A percentile compares a stretch with the other conserved stretches of the same genome.
phyloP scores from a whole-genome alignment of 257 asterid genomes.

The Verbascum thapsus region DNA sequence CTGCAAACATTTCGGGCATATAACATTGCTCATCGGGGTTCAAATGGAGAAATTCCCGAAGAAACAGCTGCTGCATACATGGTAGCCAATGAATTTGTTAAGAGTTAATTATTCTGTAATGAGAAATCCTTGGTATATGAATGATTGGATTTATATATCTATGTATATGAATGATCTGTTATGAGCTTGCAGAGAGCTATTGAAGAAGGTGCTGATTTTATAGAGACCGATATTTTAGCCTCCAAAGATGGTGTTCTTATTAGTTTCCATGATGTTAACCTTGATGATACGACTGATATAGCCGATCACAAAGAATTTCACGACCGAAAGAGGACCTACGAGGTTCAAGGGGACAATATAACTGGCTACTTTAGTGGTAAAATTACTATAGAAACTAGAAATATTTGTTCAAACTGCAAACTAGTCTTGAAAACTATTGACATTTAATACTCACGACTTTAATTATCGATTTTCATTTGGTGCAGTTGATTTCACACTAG shows the following conservation, averaged over 20 bases:
- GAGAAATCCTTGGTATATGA: no score
- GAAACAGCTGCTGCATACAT: conserved; percentile 84
- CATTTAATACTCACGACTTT: not conserved
- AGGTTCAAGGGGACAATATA: conserved; percentile 63
- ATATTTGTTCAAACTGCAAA: not conserved
- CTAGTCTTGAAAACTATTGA: conserved; percentile 16
- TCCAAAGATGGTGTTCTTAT: conserved; percentile 88
- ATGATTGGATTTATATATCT: not conserved
- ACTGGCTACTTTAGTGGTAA: conserved; percentile 83
- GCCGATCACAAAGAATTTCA: conserved; percentile 66
- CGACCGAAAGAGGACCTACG: conserved; percentile 67
- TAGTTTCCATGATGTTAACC: conserved; percentile 75
- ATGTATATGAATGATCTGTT: conserved; percentile 3
- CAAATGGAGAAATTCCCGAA: conserved; percentile 97
- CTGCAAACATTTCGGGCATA: conserved; percentile 87
- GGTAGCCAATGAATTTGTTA: no score
- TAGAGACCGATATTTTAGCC: conserved; percentile 83
- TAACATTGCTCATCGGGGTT: conserved; percentile 97
- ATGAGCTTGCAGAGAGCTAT: conserved; percentile 82
- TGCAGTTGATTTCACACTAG: conserved; percentile 88
- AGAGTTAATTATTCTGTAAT: no score
- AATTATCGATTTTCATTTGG: conserved; percentile 3
- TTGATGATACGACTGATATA: conserved; percentile 77
- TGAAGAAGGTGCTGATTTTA: conserved; percentile 97
- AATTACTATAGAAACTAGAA: conserved; percentile 9